Conservation (phyloP, 306 rosid species). For the Citrullus amarus region DNA sequence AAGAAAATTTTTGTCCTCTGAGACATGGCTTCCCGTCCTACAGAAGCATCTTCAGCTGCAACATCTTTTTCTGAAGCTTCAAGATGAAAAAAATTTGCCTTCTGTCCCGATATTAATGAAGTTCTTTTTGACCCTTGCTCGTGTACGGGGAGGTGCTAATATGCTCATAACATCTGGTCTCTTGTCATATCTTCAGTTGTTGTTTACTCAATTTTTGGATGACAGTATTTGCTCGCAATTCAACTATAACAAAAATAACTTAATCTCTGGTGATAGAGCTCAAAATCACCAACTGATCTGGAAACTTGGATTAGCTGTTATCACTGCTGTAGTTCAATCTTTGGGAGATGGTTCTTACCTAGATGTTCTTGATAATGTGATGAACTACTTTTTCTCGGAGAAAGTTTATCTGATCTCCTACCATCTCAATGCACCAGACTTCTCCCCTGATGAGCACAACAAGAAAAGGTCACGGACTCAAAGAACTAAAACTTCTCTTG, state of each 20-base stretch:
- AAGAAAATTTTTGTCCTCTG: constrained; percentile 50
- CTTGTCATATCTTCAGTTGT: constrained; percentile 53
- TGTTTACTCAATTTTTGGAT: constrained; percentile 42
- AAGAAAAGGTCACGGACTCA: constrained; percentile 67
- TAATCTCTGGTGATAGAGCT: constrained; percentile 27
- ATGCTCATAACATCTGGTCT: constrained; percentile 67
- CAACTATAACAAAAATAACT: constrained; percentile 18
- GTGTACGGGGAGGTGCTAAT: constrained; percentile 78
- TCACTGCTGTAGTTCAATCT: constrained; percentile 80
- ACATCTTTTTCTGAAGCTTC: constrained; percentile 54
- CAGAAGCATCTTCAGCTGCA: constrained; percentile 67
- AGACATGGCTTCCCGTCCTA: constrained; percentile 73
- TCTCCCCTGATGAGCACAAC: constrained; percentile 63
- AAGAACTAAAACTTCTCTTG: constrained; percentile 45
- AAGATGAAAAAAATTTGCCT: constrained; percentile 33
- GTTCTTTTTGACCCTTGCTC: constrained; percentile 79
- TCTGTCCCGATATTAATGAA: constrained; percentile 54
- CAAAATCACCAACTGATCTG: constrained; percentile 52
- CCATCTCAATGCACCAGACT: constrained; percentile 63
- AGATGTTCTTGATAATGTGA: constrained; percentile 57
- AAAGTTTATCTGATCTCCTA: constrained; percentile 48
- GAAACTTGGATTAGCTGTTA: constrained; percentile 83
- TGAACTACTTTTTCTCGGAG: constrained; percentile 72
- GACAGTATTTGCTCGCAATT: constrained; percentile 23
- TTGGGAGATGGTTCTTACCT: constrained; percentile 62